Percentiles rank a stretch among this genome's conserved stretches.
These are phyloP conservation scores for Neurospora sp. DNA, from an alignment of 495 filamentous ascomycete genomes.

Conservation along the genomic window DNA sequence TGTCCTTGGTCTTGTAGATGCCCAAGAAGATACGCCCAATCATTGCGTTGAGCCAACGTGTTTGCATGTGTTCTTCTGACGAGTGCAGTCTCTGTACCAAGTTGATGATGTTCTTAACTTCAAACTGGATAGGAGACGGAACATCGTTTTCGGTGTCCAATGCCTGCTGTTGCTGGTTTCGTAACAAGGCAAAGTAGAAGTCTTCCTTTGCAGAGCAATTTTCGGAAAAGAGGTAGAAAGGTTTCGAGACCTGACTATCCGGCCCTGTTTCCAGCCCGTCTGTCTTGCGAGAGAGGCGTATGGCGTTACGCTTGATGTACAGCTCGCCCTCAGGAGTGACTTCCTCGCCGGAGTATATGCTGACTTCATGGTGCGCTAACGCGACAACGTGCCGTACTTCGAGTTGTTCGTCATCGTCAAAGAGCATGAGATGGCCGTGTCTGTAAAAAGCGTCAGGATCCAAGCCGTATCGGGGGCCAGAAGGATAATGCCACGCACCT, in stretches of 20 bases:
- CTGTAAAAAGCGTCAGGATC: constrained; percentile 33
- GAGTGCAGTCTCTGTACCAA: constrained; percentile 85
- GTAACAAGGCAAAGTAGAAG: constrained; percentile 88
- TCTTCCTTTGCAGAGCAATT: constrained; percentile 95
- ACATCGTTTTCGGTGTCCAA: constrained; percentile 45
- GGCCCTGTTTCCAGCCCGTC: constrained; percentile 45
- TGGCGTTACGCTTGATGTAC: constrained; percentile 91
- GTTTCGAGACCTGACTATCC: constrained; percentile 51
- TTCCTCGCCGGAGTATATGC: constrained; percentile 73
- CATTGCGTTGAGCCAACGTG: constrained; percentile 88
- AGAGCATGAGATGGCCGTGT: constrained; percentile 94
- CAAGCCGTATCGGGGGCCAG: not conserved
- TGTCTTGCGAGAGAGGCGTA: constrained; percentile 67
- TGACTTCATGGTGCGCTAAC: constrained; percentile 75
- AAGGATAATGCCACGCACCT: constrained; percentile 43
- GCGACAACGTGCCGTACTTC: constrained; percentile 95
- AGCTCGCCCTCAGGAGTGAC: constrained; percentile 83
- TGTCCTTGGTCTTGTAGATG: constrained; percentile 70
- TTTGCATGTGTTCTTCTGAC: constrained; percentile 83
- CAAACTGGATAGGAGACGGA: constrained; percentile 68
- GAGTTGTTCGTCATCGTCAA: constrained; percentile 77
- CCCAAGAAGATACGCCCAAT: constrained; percentile 80
- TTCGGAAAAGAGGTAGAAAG: constrained; percentile 90
- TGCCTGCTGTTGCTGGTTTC: constrained; percentile 61
- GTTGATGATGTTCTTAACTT: constrained; percentile 73